These are phyloP conservation scores for Solanum sejunctum DNA, from an alignment of 257 asterid genomes.

Conservation along the genomic window DNA sequence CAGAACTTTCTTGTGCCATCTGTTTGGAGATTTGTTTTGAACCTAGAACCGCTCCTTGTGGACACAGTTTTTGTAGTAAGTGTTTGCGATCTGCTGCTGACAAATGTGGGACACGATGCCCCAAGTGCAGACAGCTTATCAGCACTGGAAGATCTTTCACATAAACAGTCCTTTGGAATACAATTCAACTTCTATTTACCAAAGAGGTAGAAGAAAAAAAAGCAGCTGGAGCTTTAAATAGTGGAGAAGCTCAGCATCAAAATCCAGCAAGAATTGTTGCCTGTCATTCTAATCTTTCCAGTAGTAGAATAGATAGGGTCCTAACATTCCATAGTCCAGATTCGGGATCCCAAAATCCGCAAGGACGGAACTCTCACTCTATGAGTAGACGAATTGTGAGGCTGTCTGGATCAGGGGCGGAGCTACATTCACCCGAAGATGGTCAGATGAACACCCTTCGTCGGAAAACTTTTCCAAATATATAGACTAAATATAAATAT, in stretches of 20 bases:
- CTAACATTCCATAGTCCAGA: slow-evolving; percentile 19
- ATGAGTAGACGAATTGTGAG: slow-evolving; percentile 12
- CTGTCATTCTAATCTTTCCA: neutral
- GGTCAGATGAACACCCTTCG: no score
- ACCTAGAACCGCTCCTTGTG: slow-evolving; percentile 94
- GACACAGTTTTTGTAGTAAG: slow-evolving; percentile 87
- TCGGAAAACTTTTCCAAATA: no score
- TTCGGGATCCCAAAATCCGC: slow-evolving; percentile 9
- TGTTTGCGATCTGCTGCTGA: slow-evolving; percentile 85
- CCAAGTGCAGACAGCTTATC: slow-evolving; percentile 87
- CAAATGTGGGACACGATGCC: slow-evolving; percentile 84
- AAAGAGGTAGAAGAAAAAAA: slow-evolving; percentile 71
- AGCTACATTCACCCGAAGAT: no score
- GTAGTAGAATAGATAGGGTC: slow-evolving; percentile 21
- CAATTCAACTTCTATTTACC: neutral
- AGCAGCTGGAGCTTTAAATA: slow-evolving; percentile 10
- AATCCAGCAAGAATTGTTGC: neutral
- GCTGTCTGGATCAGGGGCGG: slow-evolving; percentile 1
- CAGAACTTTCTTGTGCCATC: slow-evolving; percentile 94
- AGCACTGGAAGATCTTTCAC: slow-evolving; percentile 75
- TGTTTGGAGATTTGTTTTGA: slow-evolving; percentile 91
- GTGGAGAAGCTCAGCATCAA: slow-evolving; percentile 4
- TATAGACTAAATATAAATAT: no score
- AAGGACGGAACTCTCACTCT: slow-evolving; percentile 9
- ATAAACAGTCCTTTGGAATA: slow-evolving; percentile 19